Base-by-base conservation (phyloP, 2,329 filamentous ascomycete species). In the Exophiala phaeomuriformis region DNA sequence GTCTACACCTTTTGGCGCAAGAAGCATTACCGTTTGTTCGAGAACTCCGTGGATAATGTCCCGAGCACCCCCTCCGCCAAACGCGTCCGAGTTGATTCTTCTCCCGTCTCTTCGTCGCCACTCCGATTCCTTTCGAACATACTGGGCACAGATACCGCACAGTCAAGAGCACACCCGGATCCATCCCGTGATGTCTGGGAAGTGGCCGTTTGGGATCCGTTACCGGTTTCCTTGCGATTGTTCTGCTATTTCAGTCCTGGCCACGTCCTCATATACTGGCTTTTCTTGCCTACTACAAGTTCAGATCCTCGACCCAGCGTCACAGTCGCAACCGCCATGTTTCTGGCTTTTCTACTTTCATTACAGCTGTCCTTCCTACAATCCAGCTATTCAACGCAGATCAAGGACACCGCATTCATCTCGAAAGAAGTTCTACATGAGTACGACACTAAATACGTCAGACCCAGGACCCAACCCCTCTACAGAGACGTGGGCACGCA, bases 401-500 rank as follows among this genome's bases (percentile, higher is more conserved):
- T 81, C 56, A 95, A 90, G 67, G 93, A 98, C 68, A 82, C 81
- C 1, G 78, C 83, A 1, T 78, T 96, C 44, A 86, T 98, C 54
- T 89, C 95, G 62, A 89, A 86, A 63, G 88, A 97, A 70, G 91
- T 97, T 3, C 78, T 97, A 71, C 85, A 90, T 67, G 93, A 98
- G 71, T 98, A 98, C 67, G 89, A 97, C 67, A 88, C 83, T 62
- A 98, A 98, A 72, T 96, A 86, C 65, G 93, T 98, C 1, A 89
- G 94, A 65, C 93, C 93, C 1, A 80, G 84, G 7, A 80, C 95
- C n/a, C 87, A 94, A 63, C 87, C 86, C 5, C 76, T 86, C 3
- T 87, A 94, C 60, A 76, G 84, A 60, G 81, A 86, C 64, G 89
- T 91, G 1, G 86, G 82, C 4, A 93, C 86, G 0, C 91, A 97